These are phyloP conservation scores for Neurospora sp. DNA, from an alignment of 495 filamentous ascomycete species.

Conservation along the genomic window DNA sequence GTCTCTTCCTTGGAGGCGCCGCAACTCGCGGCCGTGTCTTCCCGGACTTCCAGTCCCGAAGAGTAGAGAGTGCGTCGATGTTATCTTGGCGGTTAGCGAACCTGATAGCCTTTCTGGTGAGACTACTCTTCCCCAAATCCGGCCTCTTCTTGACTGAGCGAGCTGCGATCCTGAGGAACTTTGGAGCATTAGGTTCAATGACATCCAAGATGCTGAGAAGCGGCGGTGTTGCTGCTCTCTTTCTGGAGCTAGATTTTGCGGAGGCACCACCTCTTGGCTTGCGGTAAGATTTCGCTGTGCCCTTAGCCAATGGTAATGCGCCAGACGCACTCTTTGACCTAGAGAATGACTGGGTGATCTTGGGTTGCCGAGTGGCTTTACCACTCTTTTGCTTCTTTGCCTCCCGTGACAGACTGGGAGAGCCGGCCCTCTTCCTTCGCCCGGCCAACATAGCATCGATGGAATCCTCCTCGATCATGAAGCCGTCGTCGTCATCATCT, in stretches of 20 bases:
- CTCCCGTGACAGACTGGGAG: conserved; percentile 5
- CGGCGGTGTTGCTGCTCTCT: conserved; percentile 31
- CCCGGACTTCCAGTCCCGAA: conserved; percentile 70
- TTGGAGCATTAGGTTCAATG: conserved; percentile 46
- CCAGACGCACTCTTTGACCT: conserved; percentile 16
- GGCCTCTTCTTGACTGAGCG: conserved; percentile 52
- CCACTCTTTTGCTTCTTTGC: conserved; percentile 20
- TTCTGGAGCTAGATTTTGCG: not conserved
- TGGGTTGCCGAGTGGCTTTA: conserved; percentile 29
- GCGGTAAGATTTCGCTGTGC: not conserved
- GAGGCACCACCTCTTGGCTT: not conserved
- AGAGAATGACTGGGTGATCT: conserved; percentile 32
- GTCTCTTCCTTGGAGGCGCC: conserved; percentile 14
- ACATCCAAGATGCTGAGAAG: conserved; percentile 65
- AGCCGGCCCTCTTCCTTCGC: conserved; percentile 21
- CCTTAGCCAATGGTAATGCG: not conserved
- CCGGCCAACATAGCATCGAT: conserved; percentile 45
- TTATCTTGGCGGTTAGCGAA: conserved; percentile 66
- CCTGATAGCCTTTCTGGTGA: conserved; percentile 62
- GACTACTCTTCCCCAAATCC: conserved; percentile 62
- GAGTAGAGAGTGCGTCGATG: conserved; percentile 54
- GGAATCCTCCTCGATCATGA: conserved; percentile 40
- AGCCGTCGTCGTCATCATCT: conserved; percentile 26
- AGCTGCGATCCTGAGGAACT: conserved; percentile 70
- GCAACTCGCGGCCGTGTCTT: conserved; percentile 42